Base-by-base conservation (phyloP, 1,139 yeast genomes). In the Yamadazyma dendronema region DNA sequence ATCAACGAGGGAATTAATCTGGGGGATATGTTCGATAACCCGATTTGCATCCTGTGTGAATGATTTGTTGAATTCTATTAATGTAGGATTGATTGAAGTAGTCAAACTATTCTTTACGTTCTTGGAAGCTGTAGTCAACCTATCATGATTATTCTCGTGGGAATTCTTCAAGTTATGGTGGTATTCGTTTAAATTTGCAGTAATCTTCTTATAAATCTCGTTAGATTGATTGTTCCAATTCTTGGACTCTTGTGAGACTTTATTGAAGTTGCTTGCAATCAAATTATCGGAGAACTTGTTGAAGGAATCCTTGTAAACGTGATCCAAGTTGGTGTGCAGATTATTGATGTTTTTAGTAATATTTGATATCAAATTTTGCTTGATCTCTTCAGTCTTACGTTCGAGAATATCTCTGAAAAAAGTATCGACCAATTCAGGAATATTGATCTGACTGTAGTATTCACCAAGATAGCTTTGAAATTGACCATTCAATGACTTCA, bases 401-500 rank as follows among this genome's bases (percentile, higher is more conserved):
- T 34, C 34, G 4, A 47, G 31, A 15, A 41, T 29, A 9, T 39
- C 38, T 12, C 39, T 36, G 14, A 42, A 39, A 22, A 37, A 39
- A 8, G 35, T 35, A 3, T 45, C 39, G 11, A 47, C 35, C 19
- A 43, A 22, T 10, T 39, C 35, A n/a, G 39, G 23, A 13, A 39
- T 23, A 23, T 46, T 41, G 14, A 38, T 7, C n/a, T 36, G 21
- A 17, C 37, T 41, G 23, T 49, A 45, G 34, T 50, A 50, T 17
- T 45, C 47, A 10, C 38, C 43, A 14, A 53, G 36, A 30, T 43
- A 50, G 4, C 46, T 47, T 30, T 52, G 43, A 21, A 53, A 46
- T 25, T 46, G 47, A 21, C 42, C 39, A 30, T 52, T 49, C 5
- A 52, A 36, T 4, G 34, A 36, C 26, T 40, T 44, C 29, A 53